These are phyloP conservation scores for Hebeloma cylindrosporum DNA, from an alignment of 768 basidiomycete species.

Conservation along the genomic window DNA sequence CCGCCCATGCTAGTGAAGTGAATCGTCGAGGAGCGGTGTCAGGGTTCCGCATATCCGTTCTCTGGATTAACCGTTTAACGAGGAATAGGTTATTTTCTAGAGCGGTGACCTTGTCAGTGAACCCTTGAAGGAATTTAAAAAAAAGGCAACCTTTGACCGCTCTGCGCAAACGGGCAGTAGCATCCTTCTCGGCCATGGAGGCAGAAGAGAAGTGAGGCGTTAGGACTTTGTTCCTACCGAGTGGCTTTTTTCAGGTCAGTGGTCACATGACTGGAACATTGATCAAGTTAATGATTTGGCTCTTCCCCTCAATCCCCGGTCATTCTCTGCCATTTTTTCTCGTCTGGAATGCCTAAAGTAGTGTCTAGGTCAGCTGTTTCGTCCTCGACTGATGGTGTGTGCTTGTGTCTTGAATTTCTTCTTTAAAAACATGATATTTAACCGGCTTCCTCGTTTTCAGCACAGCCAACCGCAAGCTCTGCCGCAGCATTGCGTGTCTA, in stretches of 20 bases:
- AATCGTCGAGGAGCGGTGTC: constrained; percentile 74
- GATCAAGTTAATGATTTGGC: too few relatives aligned
- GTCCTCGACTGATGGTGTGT: constrained; percentile 80
- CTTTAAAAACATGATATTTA: neutral
- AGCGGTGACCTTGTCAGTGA: constrained; percentile 17
- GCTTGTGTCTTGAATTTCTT: neutral
- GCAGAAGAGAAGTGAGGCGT: constrained; percentile 19
- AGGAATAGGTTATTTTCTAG: constrained; percentile 94
- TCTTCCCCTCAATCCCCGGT: too few relatives aligned
- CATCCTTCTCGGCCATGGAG: constrained; percentile 81
- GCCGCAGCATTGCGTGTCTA: constrained; percentile 78
- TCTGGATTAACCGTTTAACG: constrained; percentile 82
- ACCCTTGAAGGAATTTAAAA: neutral
- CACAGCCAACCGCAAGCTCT: constrained; percentile 77
- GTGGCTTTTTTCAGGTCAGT: too few relatives aligned
- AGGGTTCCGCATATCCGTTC: constrained; percentile 89
- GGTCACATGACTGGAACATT: constrained; percentile 7
- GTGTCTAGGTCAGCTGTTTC: constrained; percentile 87
- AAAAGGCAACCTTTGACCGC: constrained; percentile 68
- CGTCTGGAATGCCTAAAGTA: constrained; percentile 79
- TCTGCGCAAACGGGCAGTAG: constrained; percentile 68
- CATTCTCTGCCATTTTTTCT: constrained; percentile 10
- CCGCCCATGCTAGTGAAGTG: constrained; percentile 92
- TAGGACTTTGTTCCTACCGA: too few relatives aligned
- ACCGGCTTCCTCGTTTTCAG: constrained; percentile 36